Percentiles rank a stretch among this genome's conserved stretches.
Conservation (phyloP, 768 basidiomycete genomes). For the Tricholomella constricta region DNA sequence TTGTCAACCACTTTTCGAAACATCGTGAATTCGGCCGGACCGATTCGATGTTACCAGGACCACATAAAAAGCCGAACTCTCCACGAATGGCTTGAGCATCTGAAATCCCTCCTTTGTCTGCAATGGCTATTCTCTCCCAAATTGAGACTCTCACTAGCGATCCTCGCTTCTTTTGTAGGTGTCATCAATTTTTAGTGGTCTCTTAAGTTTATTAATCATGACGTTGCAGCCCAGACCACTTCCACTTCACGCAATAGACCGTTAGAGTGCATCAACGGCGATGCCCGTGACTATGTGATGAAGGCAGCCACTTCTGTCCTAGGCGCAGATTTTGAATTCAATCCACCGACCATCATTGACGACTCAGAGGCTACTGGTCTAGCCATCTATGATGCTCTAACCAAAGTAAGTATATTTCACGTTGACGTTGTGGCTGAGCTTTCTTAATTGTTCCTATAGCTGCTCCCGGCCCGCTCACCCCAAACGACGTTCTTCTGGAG, state of each 20-base stretch:
- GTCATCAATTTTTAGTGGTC: background rate
- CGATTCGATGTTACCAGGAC: background rate
- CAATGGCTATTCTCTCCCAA: conserved; percentile 14
- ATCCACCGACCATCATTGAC: background rate
- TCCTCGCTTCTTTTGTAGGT: conserved; percentile 18
- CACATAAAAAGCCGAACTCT: conserved; percentile 6
- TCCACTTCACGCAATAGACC: background rate
- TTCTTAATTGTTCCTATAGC: conserved; percentile 1
- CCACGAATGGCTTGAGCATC: background rate
- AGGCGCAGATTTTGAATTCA: conserved; percentile 18
- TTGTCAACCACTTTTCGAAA: background rate
- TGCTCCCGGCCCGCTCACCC: conserved; percentile 17
- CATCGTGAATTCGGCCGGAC: conserved; percentile 4
- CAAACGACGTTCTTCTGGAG: conserved; percentile 29
- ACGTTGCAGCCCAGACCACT: conserved; percentile 13
- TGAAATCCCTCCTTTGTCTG: conserved; percentile 1
- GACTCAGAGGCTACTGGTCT: conserved; percentile 13
- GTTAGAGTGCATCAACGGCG: background rate
- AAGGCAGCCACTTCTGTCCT: conserved; percentile 12
- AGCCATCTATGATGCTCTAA: conserved; percentile 18
- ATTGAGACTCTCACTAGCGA: conserved; percentile 17
- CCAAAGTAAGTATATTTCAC: conserved; percentile 12
- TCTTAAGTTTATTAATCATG: background rate
- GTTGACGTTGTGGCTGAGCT: background rate
- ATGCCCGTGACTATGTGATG: conserved; percentile 7